Base-by-base conservation (phyloP, 2,329 filamentous ascomycete genomes). In the Fusarium sp. region DNA sequence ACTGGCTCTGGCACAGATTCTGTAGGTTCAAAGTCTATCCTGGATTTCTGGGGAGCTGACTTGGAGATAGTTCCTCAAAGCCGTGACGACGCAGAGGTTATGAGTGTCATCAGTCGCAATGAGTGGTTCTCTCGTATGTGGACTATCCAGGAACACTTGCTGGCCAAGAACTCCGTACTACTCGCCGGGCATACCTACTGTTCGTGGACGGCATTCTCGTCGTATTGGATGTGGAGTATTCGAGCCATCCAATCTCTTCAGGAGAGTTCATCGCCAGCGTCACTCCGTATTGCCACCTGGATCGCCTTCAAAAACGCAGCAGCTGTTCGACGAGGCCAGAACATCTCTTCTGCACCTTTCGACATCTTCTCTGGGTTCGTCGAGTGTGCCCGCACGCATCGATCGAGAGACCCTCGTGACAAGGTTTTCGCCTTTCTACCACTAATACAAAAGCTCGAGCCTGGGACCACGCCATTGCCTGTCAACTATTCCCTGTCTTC, bases 51-150 rank as follows among this genome's bases (percentile, higher is more conserved):
- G 17, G 8, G 4, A 11, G n/a, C 55, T 58, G 14, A 55, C 4
- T 4, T 9, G 4, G 6, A 2, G 0, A 14, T 9, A 64, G 61
- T 52, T 25, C 47, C 17, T 2, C 23, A 38, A 15, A 61, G 54
- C 37, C 37, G 36, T 4, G 42, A 48, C 14, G 61, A 64, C 35
- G 58, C 49, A 11, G 17, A 50, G 37, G 50, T 58, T 9, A 62
- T 64, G 49, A 46, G 32, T 13, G n/a, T 23, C 21, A 48, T 63
- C 45, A 57, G 53, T 25, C 32, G 57, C 6, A 58, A 62, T 6
- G 57, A 63, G 48, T 66, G 57, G 63, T 66, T 66, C 33, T 48
- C 54, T 13, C 61, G 53, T 5, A 59, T 65, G 27, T 67, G 65
- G 65, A 67, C 64, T 9, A 51, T 67, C 7, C 48, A 67, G 17